Base-by-base conservation (phyloP, 2,329 filamentous ascomycete genomes). In the Coniella vitis region DNA sequence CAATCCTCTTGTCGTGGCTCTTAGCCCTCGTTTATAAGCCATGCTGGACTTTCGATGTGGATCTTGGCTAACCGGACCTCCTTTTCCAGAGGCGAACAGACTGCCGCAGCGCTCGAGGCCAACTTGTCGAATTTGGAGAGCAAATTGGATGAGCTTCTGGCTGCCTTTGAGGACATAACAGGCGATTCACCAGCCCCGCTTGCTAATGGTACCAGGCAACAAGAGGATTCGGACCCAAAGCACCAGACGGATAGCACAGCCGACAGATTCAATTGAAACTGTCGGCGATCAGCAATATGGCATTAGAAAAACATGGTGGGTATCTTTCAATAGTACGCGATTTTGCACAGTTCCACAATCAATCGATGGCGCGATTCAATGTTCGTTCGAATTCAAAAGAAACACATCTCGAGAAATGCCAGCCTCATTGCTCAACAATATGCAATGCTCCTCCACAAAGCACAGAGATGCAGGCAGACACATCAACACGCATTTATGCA, bases 61-160 rank as follows among this genome's bases (percentile, higher is more conserved):
- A 29, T 32, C 40, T 17, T n/a, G n/a, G n/a, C 40, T 32, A 38
- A 48, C n/a, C 32, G 13, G 4, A 29, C 42, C 10, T 45, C 14
- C 17, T 17, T 3, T 14, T 37, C 10, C 52, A 78, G 74, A 57
- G 78, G 77, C 56, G 78, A 81, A 53, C 71, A 76, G 56, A 66
- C 76, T 4, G 77, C 77, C 37, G 60, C 70, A 10, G 69, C 68
- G 25, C 69, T 81, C 16, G 78, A 81, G 58, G 65, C 70, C 2
- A 75, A 74, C 55, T 67, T 81, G 43, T 66, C 69, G 8, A 71
- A 58, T 31, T 67, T 81, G 17, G 76, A 81, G 61, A 67, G 64
- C 57, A 78, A 72, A 59, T 69, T 81, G n/a, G 76, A 80, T 52
- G 69, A 69, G 51, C 65, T 81, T 19, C 66, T 81, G 19, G 73